Percentiles rank a stretch among this genome's conserved stretches.
These are phyloP conservation scores for Curvularia sp. DNA, from an alignment of 2,329 filamentous ascomycete genomes.

Conservation along the genomic window DNA sequence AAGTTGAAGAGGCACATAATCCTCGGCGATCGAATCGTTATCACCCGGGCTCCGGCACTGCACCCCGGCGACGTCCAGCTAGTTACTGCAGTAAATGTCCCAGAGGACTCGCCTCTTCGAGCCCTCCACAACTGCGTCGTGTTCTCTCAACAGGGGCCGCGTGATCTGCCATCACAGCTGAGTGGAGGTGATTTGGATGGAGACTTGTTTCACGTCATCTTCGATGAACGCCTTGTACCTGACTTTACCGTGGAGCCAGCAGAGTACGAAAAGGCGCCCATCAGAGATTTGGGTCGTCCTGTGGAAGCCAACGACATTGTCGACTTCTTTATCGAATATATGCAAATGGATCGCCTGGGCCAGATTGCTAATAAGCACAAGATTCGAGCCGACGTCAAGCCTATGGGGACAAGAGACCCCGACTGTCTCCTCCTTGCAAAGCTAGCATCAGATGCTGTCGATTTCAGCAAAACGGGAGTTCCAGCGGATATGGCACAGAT, in stretches of 20 bases:
- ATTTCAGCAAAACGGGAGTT: conserved; percentile 41
- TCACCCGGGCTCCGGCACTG: conserved; percentile 81
- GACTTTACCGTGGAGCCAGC: conserved; percentile 63
- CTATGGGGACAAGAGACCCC: conserved; percentile 34
- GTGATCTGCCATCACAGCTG: conserved; percentile 79
- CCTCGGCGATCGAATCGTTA: conserved; percentile 57
- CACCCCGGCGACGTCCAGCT: conserved; percentile 82
- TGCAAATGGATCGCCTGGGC: conserved; percentile 54
- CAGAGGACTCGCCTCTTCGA: conserved; percentile 65
- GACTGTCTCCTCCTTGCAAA: conserved; percentile 50
- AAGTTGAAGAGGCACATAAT: conserved; percentile 21
- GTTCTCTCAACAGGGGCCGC: conserved; percentile 73
- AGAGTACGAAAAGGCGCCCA: conserved; percentile 67
- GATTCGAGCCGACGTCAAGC: conserved; percentile 50
- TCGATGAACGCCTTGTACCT: conserved; percentile 64
- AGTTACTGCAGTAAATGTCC: conserved; percentile 65
- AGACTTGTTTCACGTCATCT: conserved; percentile 82
- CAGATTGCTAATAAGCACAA: conserved; percentile 53
- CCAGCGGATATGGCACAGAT: conserved; percentile 24
- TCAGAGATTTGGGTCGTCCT: conserved; percentile 65
- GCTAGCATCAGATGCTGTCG: conserved; percentile 46
- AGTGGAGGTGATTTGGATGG: conserved; percentile 86
- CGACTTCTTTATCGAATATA: conserved; percentile 72
- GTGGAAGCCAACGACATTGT: conserved; percentile 73
- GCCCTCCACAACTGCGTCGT: conserved; percentile 75